Percentiles rank a stretch among this genome's conserved stretches.
Conservation (phyloP, 176 grass and related monocot species). For the Aegilops speltoides region DNA sequence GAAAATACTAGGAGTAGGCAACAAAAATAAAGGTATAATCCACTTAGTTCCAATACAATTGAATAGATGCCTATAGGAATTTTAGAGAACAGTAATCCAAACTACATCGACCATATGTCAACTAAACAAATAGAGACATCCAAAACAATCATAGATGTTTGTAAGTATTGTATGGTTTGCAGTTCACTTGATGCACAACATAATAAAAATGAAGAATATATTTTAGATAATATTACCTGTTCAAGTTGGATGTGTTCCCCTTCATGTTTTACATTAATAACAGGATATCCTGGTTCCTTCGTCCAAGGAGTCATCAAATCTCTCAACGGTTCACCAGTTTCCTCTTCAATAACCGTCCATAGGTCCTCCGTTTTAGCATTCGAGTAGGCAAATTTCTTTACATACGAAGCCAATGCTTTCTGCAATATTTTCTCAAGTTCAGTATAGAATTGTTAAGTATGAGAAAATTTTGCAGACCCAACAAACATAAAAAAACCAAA, state of each 20-base stretch:
- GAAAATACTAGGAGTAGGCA: too few species aligned
- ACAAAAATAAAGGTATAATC: neutral
- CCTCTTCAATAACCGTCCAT: conserved; percentile 75
- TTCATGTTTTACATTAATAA: conserved; percentile 50
- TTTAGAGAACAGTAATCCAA: neutral
- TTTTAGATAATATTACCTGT: conserved; percentile 41
- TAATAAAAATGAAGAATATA: neutral
- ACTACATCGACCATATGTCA: neutral
- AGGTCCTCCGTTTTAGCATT: conserved; percentile 90
- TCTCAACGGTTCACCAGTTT: conserved; percentile 68
- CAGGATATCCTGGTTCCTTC: conserved; percentile 83
- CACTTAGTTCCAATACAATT: neutral
- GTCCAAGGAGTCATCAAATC: conserved; percentile 71
- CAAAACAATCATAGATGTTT: neutral
- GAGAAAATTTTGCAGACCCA: neutral
- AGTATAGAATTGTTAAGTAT: conserved; percentile 4
- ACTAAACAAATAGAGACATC: neutral
- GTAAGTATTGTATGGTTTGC: neutral
- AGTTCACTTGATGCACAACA: neutral
- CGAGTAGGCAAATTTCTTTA: conserved; percentile 65
- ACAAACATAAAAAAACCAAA: neutral
- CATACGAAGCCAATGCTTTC: conserved; percentile 72
- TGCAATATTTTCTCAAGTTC: conserved; percentile 18
- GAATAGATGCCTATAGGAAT: neutral
- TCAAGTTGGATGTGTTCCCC: conserved; percentile 52